These are phyloP conservation scores for Inga leiocalycina DNA, from an alignment of 306 rosid genomes.

Conservation along the genomic window DNA sequence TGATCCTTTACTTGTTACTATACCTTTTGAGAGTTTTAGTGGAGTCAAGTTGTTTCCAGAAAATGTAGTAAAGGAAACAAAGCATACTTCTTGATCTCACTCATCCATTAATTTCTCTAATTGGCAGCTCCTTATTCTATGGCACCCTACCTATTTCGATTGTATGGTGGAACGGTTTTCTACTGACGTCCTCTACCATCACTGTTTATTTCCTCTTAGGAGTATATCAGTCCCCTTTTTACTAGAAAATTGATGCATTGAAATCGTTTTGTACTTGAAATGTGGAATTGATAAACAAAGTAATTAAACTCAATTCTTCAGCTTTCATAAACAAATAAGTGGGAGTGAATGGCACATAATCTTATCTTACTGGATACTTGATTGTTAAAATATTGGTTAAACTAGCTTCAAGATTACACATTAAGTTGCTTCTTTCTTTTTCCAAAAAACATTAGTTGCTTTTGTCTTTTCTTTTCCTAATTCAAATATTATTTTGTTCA, in stretches of 20 bases:
- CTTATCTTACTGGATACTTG: neutral
- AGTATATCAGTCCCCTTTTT: neutral
- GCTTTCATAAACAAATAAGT: neutral
- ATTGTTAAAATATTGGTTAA: neutral
- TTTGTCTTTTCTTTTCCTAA: neutral
- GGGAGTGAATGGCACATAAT: neutral
- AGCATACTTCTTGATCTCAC: slow-evolving; percentile 10
- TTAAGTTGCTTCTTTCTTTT: neutral
- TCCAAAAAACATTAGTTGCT: neutral
- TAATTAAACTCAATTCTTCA: slow-evolving; percentile 6
- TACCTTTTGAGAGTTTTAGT: neutral
- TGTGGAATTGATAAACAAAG: neutral
- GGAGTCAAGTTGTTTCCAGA: slow-evolving; percentile 29
- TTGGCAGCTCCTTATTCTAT: neutral
- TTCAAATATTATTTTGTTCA: neutral
- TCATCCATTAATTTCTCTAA: neutral
- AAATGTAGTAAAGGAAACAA: slow-evolving; percentile 22
- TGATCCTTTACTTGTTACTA: neutral
- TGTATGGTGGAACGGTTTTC: neutral
- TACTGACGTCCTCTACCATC: neutral
- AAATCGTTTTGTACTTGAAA: neutral
- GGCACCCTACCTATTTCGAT: neutral
- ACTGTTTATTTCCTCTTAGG: neutral
- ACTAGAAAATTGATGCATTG: neutral
- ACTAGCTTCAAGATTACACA: neutral